phyloP scores from a whole-genome alignment of 2,329 filamentous ascomycete species.

The Colletotrichum tanaceti region DNA sequence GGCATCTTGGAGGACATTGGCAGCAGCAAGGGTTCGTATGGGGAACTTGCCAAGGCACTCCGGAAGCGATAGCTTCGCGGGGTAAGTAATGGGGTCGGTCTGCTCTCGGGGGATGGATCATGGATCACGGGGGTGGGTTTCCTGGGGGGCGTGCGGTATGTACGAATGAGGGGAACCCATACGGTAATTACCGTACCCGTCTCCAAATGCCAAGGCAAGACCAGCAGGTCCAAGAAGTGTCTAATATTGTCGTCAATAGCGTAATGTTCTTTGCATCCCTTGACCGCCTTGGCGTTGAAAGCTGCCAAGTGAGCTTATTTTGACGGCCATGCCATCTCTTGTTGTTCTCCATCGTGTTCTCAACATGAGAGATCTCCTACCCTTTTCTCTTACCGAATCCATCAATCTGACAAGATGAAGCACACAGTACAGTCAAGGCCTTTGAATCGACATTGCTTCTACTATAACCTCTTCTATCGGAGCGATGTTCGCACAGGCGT shows the following conservation, averaged over 20 bases:
- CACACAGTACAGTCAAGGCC: too few relatives aligned
- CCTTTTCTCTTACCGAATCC: not conserved
- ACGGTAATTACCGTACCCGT: too few relatives aligned
- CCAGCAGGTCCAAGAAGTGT: not conserved
- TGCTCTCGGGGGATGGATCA: not conserved
- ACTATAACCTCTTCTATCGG: too few relatives aligned
- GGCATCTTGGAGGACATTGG: conserved; percentile 51
- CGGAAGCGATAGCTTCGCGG: conserved; percentile 12
- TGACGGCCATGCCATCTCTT: not conserved
- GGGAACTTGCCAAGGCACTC: conserved; percentile 38
- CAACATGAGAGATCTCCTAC: not conserved
- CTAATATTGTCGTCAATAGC: too few relatives aligned
- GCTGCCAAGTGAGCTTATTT: not conserved
- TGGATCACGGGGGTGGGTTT: not conserved
- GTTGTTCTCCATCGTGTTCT: not conserved
- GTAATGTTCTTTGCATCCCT: not conserved
- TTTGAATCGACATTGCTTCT: too few relatives aligned
- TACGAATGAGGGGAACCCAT: conserved; percentile 7
- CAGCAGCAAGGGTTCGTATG: conserved; percentile 45
- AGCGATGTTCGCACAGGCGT: too few relatives aligned
- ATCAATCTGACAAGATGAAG: too few relatives aligned
- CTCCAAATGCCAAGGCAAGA: not conserved
- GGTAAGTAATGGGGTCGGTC: too few relatives aligned
- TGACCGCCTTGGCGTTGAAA: not conserved
- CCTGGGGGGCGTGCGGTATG: not conserved